Conservation (phyloP, 768 basidiomycete species). For the Boletus rufocinnamomeus region DNA sequence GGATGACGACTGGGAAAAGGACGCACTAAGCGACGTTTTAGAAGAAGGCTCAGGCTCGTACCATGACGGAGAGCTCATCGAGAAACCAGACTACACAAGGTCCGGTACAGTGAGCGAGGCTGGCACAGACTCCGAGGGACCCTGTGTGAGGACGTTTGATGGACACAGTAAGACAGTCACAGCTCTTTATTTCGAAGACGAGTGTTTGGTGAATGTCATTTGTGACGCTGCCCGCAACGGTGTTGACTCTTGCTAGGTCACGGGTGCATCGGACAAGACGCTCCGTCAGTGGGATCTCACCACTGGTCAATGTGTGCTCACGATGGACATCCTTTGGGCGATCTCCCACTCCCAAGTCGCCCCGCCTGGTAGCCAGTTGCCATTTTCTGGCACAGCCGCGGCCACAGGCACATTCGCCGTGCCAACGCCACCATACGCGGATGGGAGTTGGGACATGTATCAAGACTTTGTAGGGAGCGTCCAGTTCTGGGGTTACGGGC, state of each 20-base stretch:
- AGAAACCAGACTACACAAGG: slow-evolving; percentile 43
- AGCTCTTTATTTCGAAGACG: slow-evolving; percentile 92
- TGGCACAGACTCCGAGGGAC: slow-evolving; percentile 45
- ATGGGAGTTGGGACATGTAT: slow-evolving; percentile 93
- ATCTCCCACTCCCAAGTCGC: slow-evolving; percentile 81
- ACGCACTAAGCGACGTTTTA: slow-evolving; percentile 59
- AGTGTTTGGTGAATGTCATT: slow-evolving; percentile 69
- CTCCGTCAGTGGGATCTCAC: slow-evolving; percentile 97
- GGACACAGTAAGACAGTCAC: slow-evolving; percentile 95
- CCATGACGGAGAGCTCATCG: slow-evolving; percentile 40
- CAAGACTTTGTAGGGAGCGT: slow-evolving; percentile 97
- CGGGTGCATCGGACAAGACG: slow-evolving; percentile 97
- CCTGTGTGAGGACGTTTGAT: slow-evolving; percentile 74
- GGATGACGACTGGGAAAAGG: slow-evolving; percentile 64
- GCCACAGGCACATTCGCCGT: slow-evolving; percentile 71
- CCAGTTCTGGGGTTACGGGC: slow-evolving; percentile 98
- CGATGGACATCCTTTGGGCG: slow-evolving; percentile 99
- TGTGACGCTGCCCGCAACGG: background rate
- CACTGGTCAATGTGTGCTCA: slow-evolving; percentile 97
- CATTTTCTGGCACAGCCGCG: slow-evolving; percentile 55
- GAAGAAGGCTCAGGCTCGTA: slow-evolving; percentile 56
- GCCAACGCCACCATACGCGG: slow-evolving; percentile 84
- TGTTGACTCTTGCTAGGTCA: slow-evolving; percentile 62
- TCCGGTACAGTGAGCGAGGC: slow-evolving; percentile 41
- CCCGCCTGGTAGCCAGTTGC: slow-evolving; percentile 40